Conservation (phyloP, 75 land plant genomes). For the Cryptomeria japonica region DNA sequence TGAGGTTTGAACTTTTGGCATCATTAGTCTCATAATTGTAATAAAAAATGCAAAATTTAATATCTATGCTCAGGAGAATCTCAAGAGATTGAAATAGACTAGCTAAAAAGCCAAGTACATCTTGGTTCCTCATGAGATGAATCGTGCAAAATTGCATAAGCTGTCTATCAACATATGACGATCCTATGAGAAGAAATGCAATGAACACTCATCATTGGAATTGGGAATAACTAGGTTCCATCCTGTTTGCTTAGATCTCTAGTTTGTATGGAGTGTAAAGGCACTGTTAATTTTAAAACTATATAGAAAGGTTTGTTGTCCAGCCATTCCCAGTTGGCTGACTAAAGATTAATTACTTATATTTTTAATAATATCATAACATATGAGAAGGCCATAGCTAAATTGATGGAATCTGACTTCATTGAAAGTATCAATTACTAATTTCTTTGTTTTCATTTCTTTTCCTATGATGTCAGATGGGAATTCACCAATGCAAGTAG, state of each 20-base stretch:
- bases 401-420: background rate
- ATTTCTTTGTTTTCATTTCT: background rate
- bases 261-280: background rate
- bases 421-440: background rate
- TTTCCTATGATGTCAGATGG: background rate
- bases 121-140: background rate
- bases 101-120: background rate
- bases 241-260: background rate
- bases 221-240: background rate
- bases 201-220: background rate
- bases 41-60: background rate
- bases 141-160: background rate
- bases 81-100: background rate
- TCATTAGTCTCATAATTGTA: background rate
- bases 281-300: background rate
- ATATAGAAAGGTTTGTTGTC: background rate
- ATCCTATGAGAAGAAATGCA: background rate
- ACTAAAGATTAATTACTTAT: background rate
- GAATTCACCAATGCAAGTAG: background rate
- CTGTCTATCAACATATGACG: background rate
- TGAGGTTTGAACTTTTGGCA: background rate
- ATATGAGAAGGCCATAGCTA: background rate
- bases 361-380: background rate
- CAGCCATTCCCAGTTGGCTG: background rate
- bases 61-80: background rate